Evolutionary conservation across 2,329 filamentous ascomycete species (phyloP).

Genomic region (Bipolaris zeicola): DNA sequence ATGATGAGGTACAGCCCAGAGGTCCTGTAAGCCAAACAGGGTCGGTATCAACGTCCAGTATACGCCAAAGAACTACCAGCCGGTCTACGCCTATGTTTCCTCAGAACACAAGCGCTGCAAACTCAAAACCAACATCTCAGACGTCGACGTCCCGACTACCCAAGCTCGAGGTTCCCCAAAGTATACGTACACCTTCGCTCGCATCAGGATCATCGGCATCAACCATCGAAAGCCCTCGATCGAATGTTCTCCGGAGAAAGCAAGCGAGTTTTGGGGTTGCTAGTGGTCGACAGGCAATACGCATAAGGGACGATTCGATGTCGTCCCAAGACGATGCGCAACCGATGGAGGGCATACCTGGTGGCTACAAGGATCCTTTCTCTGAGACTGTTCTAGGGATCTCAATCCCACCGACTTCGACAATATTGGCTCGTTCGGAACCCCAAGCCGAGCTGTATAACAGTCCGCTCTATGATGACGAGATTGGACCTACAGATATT

Average conservation of each 20-base stretch:
- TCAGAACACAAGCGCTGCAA: slow-evolving; percentile 21
- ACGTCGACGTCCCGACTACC: slow-evolving; percentile 41
- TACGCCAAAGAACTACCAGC: slow-evolving; percentile 31
- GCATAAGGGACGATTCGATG: slow-evolving; percentile 40
- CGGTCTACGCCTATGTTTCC: slow-evolving; percentile 29
- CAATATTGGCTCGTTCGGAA: slow-evolving; percentile 34
- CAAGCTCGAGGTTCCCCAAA: slow-evolving; percentile 43
- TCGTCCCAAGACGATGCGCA: slow-evolving; percentile 43
- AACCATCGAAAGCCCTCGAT: slow-evolving; percentile 53
- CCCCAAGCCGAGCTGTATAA: slow-evolving; percentile 33
- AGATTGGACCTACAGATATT: slow-evolving; percentile 66
- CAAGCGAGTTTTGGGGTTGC: slow-evolving; percentile 50
- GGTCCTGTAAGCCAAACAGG: slow-evolving; percentile 26
- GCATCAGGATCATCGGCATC: slow-evolving; percentile 56
- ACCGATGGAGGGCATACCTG: slow-evolving; percentile 33
- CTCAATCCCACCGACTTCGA: slow-evolving; percentile 46
- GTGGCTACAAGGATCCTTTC: slow-evolving; percentile 48
- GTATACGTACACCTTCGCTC: slow-evolving; percentile 54
- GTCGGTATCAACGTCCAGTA: slow-evolving; percentile 23
- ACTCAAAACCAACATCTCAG: slow-evolving; percentile 32
- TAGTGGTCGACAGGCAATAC: slow-evolving; percentile 37
- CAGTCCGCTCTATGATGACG: slow-evolving; percentile 41
- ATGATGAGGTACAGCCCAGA: slow-evolving; percentile 36
- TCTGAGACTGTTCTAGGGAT: slow-evolving; percentile 53
- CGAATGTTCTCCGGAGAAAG: slow-evolving; percentile 53